Evolutionary conservation across 106 monocot species (phyloP).

Genomic region (Gastrodia elata): DNA sequence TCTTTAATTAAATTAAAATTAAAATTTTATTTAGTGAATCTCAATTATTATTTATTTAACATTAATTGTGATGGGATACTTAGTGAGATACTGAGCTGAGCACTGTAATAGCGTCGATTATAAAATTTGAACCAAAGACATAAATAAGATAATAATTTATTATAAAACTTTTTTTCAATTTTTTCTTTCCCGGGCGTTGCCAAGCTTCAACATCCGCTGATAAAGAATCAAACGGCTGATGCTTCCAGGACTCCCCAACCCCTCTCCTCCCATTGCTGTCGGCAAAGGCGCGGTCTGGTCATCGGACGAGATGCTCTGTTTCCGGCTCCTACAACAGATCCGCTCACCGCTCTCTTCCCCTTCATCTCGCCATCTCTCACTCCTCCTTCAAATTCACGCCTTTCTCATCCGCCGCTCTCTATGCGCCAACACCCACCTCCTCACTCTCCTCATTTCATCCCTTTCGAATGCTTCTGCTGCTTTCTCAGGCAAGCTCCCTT

Average conservation of each 20-base stretch:
- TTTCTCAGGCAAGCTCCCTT: not conserved
- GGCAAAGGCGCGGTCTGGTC: constrained; percentile 6
- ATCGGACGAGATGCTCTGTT: constrained; percentile 4
- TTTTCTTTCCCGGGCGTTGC: not conserved
- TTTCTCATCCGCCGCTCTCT: constrained; percentile 7
- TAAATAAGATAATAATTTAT: no score
- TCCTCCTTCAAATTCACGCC: constrained; percentile 11
- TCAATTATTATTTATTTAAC: no score
- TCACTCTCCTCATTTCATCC: constrained; percentile 2
- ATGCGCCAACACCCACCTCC: not conserved
- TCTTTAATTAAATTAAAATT: no score
- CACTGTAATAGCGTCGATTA: no score
- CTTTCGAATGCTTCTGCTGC: not conserved
- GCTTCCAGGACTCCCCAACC: not conserved
- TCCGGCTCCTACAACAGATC: constrained; percentile 3
- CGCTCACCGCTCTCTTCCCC: not conserved
- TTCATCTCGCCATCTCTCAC: not conserved
- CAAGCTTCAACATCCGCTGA: not conserved
- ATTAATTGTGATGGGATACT: no score
- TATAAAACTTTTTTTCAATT: no score
- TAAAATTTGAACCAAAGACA: no score
- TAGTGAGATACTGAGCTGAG: no score
- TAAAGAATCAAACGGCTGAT: not conserved
- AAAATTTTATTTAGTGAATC: no score
- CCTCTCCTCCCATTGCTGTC: not conserved